Evolutionary conservation across 2,329 filamentous ascomycete species (phyloP), one percentile per base, ranked within the genome.

Genomic region (Arthrobotrys sinensis): DNA sequence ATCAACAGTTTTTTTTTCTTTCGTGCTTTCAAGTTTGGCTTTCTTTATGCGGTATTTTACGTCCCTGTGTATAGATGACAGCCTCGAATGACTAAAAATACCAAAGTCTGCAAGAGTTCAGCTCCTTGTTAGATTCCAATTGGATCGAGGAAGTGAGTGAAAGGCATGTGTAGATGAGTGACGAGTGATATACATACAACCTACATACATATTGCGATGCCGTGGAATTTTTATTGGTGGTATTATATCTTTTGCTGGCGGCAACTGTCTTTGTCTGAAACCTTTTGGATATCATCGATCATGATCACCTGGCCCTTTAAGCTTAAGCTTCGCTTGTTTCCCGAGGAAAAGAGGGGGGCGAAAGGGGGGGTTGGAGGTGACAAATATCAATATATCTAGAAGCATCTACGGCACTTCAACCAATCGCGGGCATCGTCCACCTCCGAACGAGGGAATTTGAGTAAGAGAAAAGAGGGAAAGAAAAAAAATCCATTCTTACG

Each of bases 1-100:
- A 45, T 79, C 57, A 60, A 52, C 48, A 50, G 50, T 46, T 60
- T 69, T 52, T 48, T 60, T 55, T 71, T 66, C n/a, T 48, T 70
- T 28, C 45, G 57, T 71, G 16, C 45, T 52, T 43, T 6, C 32
- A 76, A 46, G 32, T 40, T 24, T 62, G 76, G 50, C 57, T 62
- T 24, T 53, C 40, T 76, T 63, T 68, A 64, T 76, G 65, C 67
- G 73, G 76, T 75, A 76, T 78, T 69, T 65, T 60, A 57, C 52
- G 63, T 72, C 40, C n/a, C 16, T 60, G 70, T 79, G 55, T 77
- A 77, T 71, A 77, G 73, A 77, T 77, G 73, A 69, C 65, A 77
- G 60, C 50, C 52, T 66, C 19, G 48, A 77, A 77, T 77, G 66
- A 77, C 73, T 57, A 77, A 77, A 77, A 76, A 70, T 70, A 77